These are phyloP conservation scores for Torulaspora maleeae DNA, from an alignment of 805 yeast genomes.

Conservation along the genomic window DNA sequence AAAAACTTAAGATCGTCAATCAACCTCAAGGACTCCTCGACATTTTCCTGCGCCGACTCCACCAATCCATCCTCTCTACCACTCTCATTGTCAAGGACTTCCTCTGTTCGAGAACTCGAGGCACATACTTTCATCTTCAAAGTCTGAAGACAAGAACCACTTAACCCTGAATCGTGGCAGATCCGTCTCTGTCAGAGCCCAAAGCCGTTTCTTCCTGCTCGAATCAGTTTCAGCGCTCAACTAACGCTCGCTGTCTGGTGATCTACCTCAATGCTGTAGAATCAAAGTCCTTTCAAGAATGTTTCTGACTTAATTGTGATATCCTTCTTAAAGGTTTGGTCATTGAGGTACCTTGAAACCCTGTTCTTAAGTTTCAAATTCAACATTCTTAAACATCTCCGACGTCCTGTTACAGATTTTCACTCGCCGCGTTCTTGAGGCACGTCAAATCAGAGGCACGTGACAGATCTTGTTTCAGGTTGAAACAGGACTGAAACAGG, in stretches of 20 bases:
- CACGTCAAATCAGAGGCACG: neutral
- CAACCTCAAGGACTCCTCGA: conserved; percentile 52
- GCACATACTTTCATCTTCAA: conserved; percentile 12
- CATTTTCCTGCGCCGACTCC: conserved; percentile 7
- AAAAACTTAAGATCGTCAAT: conserved; percentile 81
- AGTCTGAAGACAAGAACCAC: neutral
- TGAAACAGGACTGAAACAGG: neutral
- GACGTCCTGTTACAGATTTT: neutral
- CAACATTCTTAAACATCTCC: neutral
- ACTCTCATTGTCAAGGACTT: conserved; percentile 16
- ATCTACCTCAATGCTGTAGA: neutral
- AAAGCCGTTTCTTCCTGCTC: too few relatives aligned
- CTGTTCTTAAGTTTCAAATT: neutral
- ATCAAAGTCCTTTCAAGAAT: conserved; percentile 10
- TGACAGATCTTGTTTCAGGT: neutral
- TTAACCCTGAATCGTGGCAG: neutral
- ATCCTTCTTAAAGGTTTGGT: conserved; percentile 14
- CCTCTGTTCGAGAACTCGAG: conserved; percentile 19
- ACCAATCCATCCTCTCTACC: conserved; percentile 3
- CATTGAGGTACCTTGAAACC: neutral
- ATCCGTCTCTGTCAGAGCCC: neutral
- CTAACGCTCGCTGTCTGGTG: neutral
- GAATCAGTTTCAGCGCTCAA: neutral
- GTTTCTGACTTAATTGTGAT: conserved; percentile 16
- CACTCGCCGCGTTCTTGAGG: neutral